Base-by-base conservation (phyloP, 108 stramenopile species). In the Parmales sp. region DNA sequence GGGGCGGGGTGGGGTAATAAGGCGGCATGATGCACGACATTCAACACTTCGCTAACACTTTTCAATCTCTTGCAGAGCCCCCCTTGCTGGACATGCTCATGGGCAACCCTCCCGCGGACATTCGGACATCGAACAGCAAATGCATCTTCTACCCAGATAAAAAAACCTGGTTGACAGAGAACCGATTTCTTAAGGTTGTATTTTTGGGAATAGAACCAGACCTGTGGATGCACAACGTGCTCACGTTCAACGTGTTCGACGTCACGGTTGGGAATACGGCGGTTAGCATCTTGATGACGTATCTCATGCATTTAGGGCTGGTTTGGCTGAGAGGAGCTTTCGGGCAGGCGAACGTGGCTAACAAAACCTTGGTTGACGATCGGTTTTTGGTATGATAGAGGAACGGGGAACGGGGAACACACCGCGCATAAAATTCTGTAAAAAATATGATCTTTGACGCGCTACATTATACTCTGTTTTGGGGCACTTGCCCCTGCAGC, bases 151-250 rank as follows among this genome's bases (percentile, higher is more conserved):
- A 80, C 20, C 82, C 82, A 5, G 89, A 90, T 69, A 37, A 45
- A 7, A 48, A 71, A 16, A 60, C 37, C 41, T 37, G 64, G 43
- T 16, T 45, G 19, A 65, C 66, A 6, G 64, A 74, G 60, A 45
- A 78, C 68, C 54, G 70, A 20, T 88, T 79, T 71, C 63, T 83
- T 29, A 67, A 39, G 16, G 70, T 75, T 7, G 71, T 79, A 20
- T 83, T 88, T 38, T 74, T 85, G 8, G 89, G 87, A 19, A 70
- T 69, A 38, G 87, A 88, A 63, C 26, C 69, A 20, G 83, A 88
- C 41, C 68, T 88, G 2, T 63, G 86, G 8, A 45, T 87, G 13
- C 82, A 88, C 38, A 81, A 88, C 37, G 72, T 87, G 38, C 72
- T 85, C n/a, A 70, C 81, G 1, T 87, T 82, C 73, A 76, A 83